A percentile compares a stretch with the other conserved stretches of the same genome.
phyloP scores from a whole-genome alignment of 345 rosid genomes.

The Raphanus sativus region DNA sequence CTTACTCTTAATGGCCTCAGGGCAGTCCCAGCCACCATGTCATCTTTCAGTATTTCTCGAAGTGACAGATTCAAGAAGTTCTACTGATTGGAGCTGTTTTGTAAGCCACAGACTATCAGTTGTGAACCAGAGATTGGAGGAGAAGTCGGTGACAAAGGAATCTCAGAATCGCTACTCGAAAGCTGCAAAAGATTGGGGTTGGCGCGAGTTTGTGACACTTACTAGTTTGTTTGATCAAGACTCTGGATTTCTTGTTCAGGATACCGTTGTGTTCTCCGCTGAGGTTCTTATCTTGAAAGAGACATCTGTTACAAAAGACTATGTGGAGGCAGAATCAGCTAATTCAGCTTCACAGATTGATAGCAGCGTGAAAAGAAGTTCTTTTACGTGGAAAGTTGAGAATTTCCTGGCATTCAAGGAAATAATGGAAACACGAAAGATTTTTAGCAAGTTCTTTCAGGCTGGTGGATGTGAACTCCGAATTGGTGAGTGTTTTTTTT shows the following conservation, averaged over 20 bases:
- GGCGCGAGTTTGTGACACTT: conserved; percentile 99
- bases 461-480: conserved; percentile 99
- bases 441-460: conserved; percentile 98
- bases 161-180: conserved; percentile 99
- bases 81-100: conserved; percentile 99
- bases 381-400: conserved; percentile 99
- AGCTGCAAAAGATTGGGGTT: conserved; percentile 99
- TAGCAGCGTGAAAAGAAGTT: conserved; percentile 64
- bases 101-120: conserved; percentile 97
- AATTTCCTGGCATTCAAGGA: conserved; percentile 96
- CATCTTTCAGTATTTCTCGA: conserved; percentile 99
- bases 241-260: conserved; percentile 97
- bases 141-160: conserved; percentile 95
- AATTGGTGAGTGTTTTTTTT: conserved; percentile 75
- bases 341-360: conserved; percentile 52
- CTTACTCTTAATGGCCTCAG: conserved; percentile 73
- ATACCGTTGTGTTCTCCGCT: conserved; percentile 87
- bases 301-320: conserved; percentile 80
- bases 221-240: conserved; percentile 98
- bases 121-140: conserved; percentile 85
- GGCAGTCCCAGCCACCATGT: conserved; percentile 99
- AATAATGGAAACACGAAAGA: conserved; percentile 98
- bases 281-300: conserved; percentile 99
- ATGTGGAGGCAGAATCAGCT: conserved; percentile 52
- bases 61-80: conserved; percentile 94